Percentiles rank a stretch among this genome's conserved stretches.
phyloP scores from a whole-genome alignment of 805 yeast genomes.

The Candida endomychidarum region DNA sequence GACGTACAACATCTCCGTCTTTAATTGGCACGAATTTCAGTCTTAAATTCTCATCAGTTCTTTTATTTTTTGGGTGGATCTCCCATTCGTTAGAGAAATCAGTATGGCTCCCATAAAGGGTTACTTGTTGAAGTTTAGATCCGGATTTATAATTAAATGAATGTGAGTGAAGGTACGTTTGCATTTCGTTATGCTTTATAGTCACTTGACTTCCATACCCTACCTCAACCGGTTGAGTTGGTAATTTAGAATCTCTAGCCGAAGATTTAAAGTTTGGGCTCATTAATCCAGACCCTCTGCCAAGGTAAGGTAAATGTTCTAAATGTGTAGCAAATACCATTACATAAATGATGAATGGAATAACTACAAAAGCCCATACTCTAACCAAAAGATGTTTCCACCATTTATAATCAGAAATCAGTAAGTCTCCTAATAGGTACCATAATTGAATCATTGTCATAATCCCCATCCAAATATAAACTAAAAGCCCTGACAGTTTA shows the following conservation, averaged over 20 bases:
- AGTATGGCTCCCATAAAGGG: conserved; percentile 60
- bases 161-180: conserved; percentile 83
- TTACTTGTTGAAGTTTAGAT: conserved; percentile 74
- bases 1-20: conserved; percentile 57
- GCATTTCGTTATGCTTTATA: conserved; percentile 66
- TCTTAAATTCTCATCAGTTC: conserved; percentile 40
- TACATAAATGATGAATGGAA: conserved; percentile 62
- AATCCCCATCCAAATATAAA: conserved; percentile 61
- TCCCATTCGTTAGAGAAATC: conserved; percentile 73
- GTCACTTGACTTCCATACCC: conserved; percentile 71
- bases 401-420: conserved; percentile 38
- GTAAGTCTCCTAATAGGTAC: conserved; percentile 68
- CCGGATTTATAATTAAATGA: conserved; percentile 61
- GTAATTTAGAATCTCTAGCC: conserved; percentile 41
- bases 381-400: conserved; percentile 43
- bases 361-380: conserved; percentile 40
- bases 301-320: conserved; percentile 42
- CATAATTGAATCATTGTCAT: conserved; percentile 56
- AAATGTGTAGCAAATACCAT: conserved; percentile 60
- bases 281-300: conserved; percentile 62
- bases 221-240: conserved; percentile 58
- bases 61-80: conserved; percentile 25
- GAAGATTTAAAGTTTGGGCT: conserved; percentile 67
- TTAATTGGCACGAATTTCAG: conserved; percentile 35
- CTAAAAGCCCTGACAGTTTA: conserved; percentile 70